Evolutionary conservation across 805 yeast species (phyloP).

Genomic region (Saccharomycopsis malanga): DNA sequence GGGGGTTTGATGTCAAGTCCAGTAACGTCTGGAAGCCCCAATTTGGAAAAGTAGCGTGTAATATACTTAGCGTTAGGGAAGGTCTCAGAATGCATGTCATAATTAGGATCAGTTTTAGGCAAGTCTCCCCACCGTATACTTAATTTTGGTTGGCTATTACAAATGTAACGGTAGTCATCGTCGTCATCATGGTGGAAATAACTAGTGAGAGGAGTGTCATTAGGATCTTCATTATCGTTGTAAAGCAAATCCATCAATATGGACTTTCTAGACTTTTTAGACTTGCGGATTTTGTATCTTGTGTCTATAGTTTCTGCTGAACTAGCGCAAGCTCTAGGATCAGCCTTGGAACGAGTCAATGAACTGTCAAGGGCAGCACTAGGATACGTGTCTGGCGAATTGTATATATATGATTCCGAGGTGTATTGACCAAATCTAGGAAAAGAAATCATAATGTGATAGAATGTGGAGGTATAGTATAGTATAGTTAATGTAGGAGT

Average conservation of each 20-base stretch:
- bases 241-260: constrained; percentile 13
- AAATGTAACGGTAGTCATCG: not conserved
- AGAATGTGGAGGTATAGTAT: not conserved
- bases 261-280: constrained; percentile 2
- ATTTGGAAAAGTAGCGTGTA: constrained; percentile 7
- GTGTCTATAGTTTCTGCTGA: constrained; percentile 22
- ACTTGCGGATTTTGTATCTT: constrained; percentile 7
- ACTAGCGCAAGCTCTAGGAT: constrained; percentile 2
- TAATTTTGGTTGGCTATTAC: not conserved
- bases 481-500: no score
- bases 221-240: not conserved
- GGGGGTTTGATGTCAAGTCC: constrained; percentile 6
- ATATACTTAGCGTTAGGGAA: constrained; percentile 10
- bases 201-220: no score
- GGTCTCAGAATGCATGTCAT: not conserved
- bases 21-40: constrained; percentile 7
- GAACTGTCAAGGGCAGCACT: constrained; percentile 4
- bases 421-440: constrained; percentile 17
- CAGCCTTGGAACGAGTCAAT: not conserved
- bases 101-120: constrained; percentile 9
- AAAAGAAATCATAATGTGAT: constrained; percentile 13
- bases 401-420: constrained; percentile 6
- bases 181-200: no score
- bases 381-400: not conserved
- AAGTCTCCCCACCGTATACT: not conserved